Evolutionary conservation across 768 basidiomycete genomes (phyloP).

Genomic region (Agrocybe pediades): DNA sequence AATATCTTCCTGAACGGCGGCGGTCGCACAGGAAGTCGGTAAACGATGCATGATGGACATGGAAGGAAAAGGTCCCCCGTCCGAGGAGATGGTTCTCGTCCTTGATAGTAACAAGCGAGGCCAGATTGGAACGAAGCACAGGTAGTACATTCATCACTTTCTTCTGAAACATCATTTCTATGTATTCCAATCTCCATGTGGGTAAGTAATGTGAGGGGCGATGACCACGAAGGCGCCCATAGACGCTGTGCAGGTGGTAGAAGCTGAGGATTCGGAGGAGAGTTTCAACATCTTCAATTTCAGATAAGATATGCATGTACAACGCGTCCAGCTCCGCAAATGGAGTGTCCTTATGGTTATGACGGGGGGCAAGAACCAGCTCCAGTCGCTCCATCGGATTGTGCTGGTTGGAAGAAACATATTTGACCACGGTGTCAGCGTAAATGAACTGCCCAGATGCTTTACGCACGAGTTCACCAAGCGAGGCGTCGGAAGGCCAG

Average conservation of each 20-base stretch:
- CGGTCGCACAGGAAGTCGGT: background rate
- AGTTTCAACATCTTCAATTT: background rate
- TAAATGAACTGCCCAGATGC: conserved; percentile 14
- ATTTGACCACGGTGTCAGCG: conserved; percentile 8
- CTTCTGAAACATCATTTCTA: background rate
- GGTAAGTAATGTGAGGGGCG: too few species aligned
- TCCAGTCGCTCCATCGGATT: conserved; percentile 4
- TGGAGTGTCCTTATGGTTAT: background rate
- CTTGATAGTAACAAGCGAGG: too few species aligned
- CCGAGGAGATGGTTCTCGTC: too few species aligned
- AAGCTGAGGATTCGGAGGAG: background rate
- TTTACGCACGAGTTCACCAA: conserved; percentile 4
- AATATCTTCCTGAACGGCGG: background rate
- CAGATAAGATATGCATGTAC: conserved; percentile 8
- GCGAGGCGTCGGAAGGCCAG: conserved; percentile 4
- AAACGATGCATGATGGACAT: background rate
- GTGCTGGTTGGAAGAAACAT: background rate
- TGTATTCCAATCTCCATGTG: too few species aligned
- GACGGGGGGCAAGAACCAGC: background rate
- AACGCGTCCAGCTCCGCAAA: conserved; percentile 11
- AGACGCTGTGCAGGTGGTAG: background rate
- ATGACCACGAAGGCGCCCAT: too few species aligned
- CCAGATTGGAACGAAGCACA: too few species aligned
- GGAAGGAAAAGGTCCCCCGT: background rate
- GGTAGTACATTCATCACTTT: background rate